phyloP scores from a whole-genome alignment of 495 filamentous ascomycete species.

The Penicillium chermesinum region DNA sequence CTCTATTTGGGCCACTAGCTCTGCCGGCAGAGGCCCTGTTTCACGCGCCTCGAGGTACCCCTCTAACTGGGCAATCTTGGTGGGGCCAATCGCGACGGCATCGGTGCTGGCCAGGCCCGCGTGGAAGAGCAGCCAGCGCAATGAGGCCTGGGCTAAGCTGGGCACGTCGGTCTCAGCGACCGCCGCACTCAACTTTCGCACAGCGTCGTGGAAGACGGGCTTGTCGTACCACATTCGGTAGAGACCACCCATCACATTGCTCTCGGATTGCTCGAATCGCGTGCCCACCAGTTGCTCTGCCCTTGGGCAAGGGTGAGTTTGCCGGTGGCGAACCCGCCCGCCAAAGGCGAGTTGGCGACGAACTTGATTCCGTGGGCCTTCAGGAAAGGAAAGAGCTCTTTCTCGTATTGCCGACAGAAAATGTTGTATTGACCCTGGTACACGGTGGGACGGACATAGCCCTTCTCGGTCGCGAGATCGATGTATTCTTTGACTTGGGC shows the following conservation, averaged over 20 bases:
- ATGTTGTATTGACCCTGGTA: conserved; percentile 35
- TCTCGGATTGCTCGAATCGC: conserved; percentile 20
- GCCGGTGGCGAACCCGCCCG: conserved; percentile 47
- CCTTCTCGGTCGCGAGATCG: conserved; percentile 3
- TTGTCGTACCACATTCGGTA: conserved; percentile 20
- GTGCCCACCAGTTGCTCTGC: conserved; percentile 15
- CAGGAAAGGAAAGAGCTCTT: conserved; percentile 47
- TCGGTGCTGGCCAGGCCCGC: conserved; percentile 19
- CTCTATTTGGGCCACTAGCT: not conserved
- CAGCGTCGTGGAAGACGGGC: conserved; percentile 17
- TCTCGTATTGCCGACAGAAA: conserved; percentile 37
- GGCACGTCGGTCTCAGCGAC: conserved; percentile 1
- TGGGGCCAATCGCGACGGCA: conserved; percentile 28
- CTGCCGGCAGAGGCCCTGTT: not conserved
- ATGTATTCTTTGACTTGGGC: conserved; percentile 5
- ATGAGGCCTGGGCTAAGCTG: conserved; percentile 13
- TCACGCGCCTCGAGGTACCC: not conserved
- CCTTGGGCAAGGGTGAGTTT: conserved; percentile 22
- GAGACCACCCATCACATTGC: conserved; percentile 16
- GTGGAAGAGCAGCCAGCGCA: conserved; percentile 32
- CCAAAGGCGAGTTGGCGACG: conserved; percentile 24
- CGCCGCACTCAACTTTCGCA: conserved; percentile 5
- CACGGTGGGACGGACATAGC: conserved; percentile 7
- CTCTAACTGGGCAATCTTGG: not conserved
- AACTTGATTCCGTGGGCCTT: conserved; percentile 45